These are phyloP conservation scores for Stephanodiscus minutulus DNA, from an alignment of 108 stramenopile genomes.

Conservation along the genomic window DNA sequence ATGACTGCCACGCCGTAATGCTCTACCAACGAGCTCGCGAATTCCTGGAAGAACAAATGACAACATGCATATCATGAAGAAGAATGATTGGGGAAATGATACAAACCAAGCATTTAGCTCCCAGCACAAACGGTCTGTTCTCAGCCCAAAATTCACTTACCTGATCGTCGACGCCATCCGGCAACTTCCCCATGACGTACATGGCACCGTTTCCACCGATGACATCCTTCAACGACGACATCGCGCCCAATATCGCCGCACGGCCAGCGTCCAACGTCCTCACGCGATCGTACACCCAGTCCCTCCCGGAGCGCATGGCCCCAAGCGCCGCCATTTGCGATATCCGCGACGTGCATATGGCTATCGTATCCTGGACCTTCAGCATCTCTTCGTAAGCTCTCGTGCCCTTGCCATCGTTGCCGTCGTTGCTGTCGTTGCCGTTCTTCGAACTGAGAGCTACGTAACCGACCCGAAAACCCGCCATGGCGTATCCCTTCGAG, in stretches of 20 bases:
- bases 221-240: constrained; percentile 63
- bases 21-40: constrained; percentile 74
- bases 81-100: background rate
- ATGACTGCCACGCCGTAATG: constrained; percentile 87
- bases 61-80: background rate
- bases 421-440: constrained; percentile 9
- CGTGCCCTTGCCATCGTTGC: constrained; percentile 42
- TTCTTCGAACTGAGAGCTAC: constrained; percentile 59
- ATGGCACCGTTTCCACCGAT: constrained; percentile 89
- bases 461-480: constrained; percentile 94
- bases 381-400: constrained; percentile 61
- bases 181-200: constrained; percentile 92
- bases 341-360: constrained; percentile 85
- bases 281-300: constrained; percentile 80
- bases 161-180: constrained; percentile 55
- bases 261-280: constrained; percentile 69
- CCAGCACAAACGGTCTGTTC: constrained; percentile 13
- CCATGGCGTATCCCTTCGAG: constrained; percentile 87
- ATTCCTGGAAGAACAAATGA: constrained; percentile 24
- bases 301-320: constrained; percentile 70
- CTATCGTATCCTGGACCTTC: constrained; percentile 88
- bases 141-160: constrained; percentile 10
- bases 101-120: background rate
- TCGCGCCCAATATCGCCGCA: constrained; percentile 70
- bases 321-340: constrained; percentile 88